A percentile compares a stretch with the other conserved stretches of the same genome.
phyloP scores from a whole-genome alignment of 345 rosid species.

The Gossypium rotundifolium region DNA sequence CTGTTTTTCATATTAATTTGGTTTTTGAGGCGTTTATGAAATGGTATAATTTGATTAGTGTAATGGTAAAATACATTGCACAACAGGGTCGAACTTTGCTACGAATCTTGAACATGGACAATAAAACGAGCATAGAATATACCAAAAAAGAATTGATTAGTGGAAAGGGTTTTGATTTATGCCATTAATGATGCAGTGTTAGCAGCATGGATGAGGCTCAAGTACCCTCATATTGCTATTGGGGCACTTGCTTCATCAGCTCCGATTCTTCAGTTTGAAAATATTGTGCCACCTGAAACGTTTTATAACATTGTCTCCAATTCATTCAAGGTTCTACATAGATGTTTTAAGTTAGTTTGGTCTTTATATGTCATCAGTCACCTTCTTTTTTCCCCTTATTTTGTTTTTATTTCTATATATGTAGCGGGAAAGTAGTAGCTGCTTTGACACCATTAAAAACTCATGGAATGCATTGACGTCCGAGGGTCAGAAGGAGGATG shows the following conservation, averaged over 20 bases:
- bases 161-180: neutral
- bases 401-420: neutral
- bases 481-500: conserved; percentile 62
- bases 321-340: conserved; percentile 51
- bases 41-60: neutral
- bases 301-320: conserved; percentile 81
- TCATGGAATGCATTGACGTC: conserved; percentile 61
- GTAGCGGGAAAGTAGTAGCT: conserved; percentile 83
- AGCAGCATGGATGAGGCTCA: conserved; percentile 97
- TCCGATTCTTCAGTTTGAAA: conserved; percentile 89
- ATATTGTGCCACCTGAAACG: conserved; percentile 76
- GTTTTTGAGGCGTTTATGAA: neutral
- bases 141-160: too few relatives aligned
- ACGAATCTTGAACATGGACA: too few relatives aligned
- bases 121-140: too few relatives aligned
- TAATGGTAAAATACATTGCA: neutral
- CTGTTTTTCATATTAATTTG: neutral
- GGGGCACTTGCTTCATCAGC: conserved; percentile 96
- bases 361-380: neutral
- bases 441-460: conserved; percentile 68
- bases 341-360: neutral
- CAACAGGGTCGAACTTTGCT: too few relatives aligned
- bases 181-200: conserved; percentile 54
- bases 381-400: neutral
- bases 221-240: conserved; percentile 83